Conservation (phyloP, 345 rosid genomes). For the Brassica juncea region DNA sequence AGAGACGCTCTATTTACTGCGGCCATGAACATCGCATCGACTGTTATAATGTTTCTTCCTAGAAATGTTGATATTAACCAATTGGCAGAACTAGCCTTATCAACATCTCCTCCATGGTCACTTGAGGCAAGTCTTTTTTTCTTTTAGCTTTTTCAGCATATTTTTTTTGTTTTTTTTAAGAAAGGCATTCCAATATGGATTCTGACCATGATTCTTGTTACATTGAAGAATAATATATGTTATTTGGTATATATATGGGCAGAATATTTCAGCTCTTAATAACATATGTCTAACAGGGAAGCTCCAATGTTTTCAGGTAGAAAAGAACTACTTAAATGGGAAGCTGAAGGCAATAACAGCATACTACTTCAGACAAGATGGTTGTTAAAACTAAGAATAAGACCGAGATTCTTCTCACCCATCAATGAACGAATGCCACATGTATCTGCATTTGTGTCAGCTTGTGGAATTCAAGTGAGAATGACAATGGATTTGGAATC, state of each 20-base stretch:
- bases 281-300: slow-evolving; percentile 21
- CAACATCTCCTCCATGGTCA: slow-evolving; percentile 63
- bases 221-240: neutral
- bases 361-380: slow-evolving; percentile 55
- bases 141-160: neutral
- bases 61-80: slow-evolving; percentile 79
- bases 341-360: slow-evolving; percentile 91
- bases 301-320: slow-evolving; percentile 54
- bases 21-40: slow-evolving; percentile 62
- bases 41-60: slow-evolving; percentile 84
- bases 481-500: slow-evolving; percentile 1
- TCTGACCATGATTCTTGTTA: neutral
- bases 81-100: slow-evolving; percentile 75
- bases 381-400: slow-evolving; percentile 7
- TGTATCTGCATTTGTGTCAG: slow-evolving; percentile 13
- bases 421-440: slow-evolving; percentile 2
- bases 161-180: neutral
- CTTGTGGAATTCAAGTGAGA: slow-evolving; percentile 7
- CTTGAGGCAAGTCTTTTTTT: slow-evolving; percentile 55
- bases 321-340: slow-evolving; percentile 82
- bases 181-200: neutral
- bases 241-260: neutral
- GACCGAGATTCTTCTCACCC: neutral
- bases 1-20: slow-evolving; percentile 66
- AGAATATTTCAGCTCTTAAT: neutral